Conservation (phyloP, 208 protist species). For the Leptomonas pyrrhocoris region DNA sequence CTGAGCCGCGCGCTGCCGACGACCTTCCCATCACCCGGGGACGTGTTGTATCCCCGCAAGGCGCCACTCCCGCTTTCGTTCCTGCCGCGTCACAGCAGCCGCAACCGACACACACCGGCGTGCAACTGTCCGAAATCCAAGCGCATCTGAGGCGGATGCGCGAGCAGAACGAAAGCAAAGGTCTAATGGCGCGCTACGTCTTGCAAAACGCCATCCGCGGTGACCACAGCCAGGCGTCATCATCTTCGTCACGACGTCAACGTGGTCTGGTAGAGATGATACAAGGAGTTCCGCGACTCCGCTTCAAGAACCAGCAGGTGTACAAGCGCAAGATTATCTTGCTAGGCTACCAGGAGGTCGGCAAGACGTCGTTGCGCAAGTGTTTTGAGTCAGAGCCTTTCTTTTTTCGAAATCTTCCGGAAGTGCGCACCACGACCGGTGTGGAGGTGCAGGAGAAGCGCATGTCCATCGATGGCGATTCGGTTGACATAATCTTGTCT, state of each 20-base stretch:
- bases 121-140: conserved; percentile 58
- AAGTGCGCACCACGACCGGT: conserved; percentile 84
- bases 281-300: conserved; percentile 27
- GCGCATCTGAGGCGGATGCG: conserved; percentile 48
- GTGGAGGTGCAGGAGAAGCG: conserved; percentile 73
- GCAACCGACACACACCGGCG: not conserved
- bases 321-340: conserved; percentile 84
- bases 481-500: conserved; percentile 68
- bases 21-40: conserved; percentile 33
- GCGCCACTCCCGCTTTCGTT: not conserved
- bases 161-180: conserved; percentile 35
- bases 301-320: conserved; percentile 68
- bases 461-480: conserved; percentile 60
- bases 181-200: conserved; percentile 61
- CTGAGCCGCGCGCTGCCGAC: conserved; percentile 29
- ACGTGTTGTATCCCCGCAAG: not conserved
- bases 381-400: conserved; percentile 88
- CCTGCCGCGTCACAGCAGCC: not conserved
- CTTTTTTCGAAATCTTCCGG: conserved; percentile 79
- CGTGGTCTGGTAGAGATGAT: conserved; percentile 20
- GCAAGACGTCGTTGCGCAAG: conserved; percentile 90
- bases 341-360: conserved; percentile 87
- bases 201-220: conserved; percentile 45
- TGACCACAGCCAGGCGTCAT: not conserved
- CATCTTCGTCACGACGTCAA: conserved; percentile 12